Evolutionary conservation across 768 basidiomycete genomes (phyloP), one percentile per base, ranked within the genome.

Genomic region (Lanmaoa rubissima): DNA sequence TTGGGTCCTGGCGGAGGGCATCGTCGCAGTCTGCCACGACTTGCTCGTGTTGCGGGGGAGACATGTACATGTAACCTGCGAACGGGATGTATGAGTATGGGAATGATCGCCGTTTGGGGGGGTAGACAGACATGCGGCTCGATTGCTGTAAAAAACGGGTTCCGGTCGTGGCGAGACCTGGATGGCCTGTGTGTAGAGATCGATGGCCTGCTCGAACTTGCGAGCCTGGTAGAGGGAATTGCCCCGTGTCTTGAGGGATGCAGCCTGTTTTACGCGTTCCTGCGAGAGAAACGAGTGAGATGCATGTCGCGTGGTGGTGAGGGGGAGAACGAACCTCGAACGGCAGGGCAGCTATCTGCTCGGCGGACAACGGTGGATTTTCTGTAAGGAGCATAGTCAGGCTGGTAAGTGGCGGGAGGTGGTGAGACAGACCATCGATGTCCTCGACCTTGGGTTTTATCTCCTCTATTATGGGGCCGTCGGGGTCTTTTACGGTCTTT

Each of bases 121-220:
- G 28, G n/a, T 4, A 11, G 21, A 65, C 87, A 54, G 57, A 93
- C 96, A 98, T 59, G 97, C 97, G 40, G 96, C 97, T 50, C 97
- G 87, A 74, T 99, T 99, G 74, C 91, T 92, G 82, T 86, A 98
- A 76, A 88, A 99, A 34, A 98, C 92, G 31, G 97, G 87, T 66
- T 96, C 93, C 8, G 87, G 84, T 69, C 84, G 86, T 9, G 90
- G 86, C 5, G 90, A 78, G 19, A 89, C 78, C 45, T 81, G 77
- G 59, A 92, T 91, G 38, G 90, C 90, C 55, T 81, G 82, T 12
- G 88, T 88, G 75, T 92, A 92, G 53, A 82, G 75, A 24, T 83
- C 78, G 28, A 79, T 80, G 11, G 90, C 90, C 43, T 76, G 73
- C 7, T 73, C 68, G 62, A 84, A 90, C 63, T 81, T 81, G 61